Evolutionary conservation across 148 eudicot species (phyloP).

Genomic region (Silene conica): DNA sequence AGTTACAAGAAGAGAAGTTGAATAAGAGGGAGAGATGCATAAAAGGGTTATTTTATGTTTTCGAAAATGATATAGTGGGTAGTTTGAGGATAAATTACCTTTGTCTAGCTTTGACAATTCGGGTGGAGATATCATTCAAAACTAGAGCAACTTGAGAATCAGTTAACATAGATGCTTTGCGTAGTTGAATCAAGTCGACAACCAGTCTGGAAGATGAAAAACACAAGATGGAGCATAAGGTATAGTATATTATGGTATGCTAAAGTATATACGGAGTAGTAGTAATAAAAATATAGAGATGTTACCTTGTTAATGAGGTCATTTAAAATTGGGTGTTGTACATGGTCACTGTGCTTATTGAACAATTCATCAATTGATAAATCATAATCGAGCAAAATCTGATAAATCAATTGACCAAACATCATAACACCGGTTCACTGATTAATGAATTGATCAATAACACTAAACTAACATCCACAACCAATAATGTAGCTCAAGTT

Average conservation of each 20-base stretch:
- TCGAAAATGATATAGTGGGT: too few species aligned
- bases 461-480: neutral
- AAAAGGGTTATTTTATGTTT: too few species aligned
- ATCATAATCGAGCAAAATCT: too few species aligned
- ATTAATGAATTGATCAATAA: neutral
- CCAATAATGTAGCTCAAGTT: slow-evolving; percentile 4
- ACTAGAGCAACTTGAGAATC: slow-evolving; percentile 68
- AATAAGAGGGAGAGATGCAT: too few species aligned
- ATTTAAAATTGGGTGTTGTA: slow-evolving; percentile 46
- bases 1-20: too few species aligned
- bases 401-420: neutral
- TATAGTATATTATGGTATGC: too few species aligned
- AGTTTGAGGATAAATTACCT: slow-evolving; percentile 35
- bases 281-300: neutral
- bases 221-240: too few species aligned
- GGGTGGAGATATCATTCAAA: slow-evolving; percentile 72
- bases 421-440: neutral
- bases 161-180: slow-evolving; percentile 60
- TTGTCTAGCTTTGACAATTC: slow-evolving; percentile 85
- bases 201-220: slow-evolving; percentile 61
- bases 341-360: slow-evolving; percentile 48
- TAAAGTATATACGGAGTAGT: too few species aligned
- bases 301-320: slow-evolving; percentile 66
- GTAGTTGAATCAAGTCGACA: slow-evolving; percentile 65
- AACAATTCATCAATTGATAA: slow-evolving; percentile 72